Evolutionary conservation across 805 yeast genomes (phyloP).

Genomic region (Yarrowia sp.): DNA sequence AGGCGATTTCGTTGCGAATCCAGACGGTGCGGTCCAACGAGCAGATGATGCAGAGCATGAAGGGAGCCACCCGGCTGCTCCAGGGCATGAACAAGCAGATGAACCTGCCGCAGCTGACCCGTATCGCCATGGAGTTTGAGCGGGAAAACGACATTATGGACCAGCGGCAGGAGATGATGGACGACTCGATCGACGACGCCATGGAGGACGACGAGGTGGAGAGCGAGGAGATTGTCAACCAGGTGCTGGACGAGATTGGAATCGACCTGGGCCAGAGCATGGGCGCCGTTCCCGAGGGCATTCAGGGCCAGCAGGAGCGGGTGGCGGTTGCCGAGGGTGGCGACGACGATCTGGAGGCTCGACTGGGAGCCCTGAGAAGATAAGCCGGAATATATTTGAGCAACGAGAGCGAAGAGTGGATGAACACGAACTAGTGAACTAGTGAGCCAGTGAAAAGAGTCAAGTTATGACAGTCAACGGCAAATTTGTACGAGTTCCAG

Average conservation of each 20-base stretch:
- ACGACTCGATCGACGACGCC: slow-evolving; percentile 95
- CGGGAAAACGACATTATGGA: slow-evolving; percentile 96
- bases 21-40: slow-evolving; percentile 93
- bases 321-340: slow-evolving; percentile 66
- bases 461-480: too few relatives aligned
- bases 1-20: slow-evolving; percentile 89
- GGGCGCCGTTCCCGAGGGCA: slow-evolving; percentile 56
- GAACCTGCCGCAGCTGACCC: slow-evolving; percentile 88
- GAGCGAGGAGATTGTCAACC: slow-evolving; percentile 86
- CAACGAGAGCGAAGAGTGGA: too few relatives aligned
- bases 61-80: slow-evolving; percentile 78
- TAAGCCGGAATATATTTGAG: slow-evolving; percentile 1
- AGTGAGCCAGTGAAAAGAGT: not conserved
- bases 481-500: too few relatives aligned
- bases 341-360: slow-evolving; percentile 88
- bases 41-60: slow-evolving; percentile 94
- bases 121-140: slow-evolving; percentile 94
- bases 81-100: slow-evolving; percentile 87
- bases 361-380: slow-evolving; percentile 81
- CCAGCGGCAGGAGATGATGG: slow-evolving; percentile 98
- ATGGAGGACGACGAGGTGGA: slow-evolving; percentile 86
- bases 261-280: slow-evolving; percentile 69
- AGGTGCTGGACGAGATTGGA: slow-evolving; percentile 95
- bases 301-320: slow-evolving; percentile 49
- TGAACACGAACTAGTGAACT: too few relatives aligned